Evolutionary conservation across 148 eudicot genomes (phyloP).

Genomic region (Beta vulgaris): DNA sequence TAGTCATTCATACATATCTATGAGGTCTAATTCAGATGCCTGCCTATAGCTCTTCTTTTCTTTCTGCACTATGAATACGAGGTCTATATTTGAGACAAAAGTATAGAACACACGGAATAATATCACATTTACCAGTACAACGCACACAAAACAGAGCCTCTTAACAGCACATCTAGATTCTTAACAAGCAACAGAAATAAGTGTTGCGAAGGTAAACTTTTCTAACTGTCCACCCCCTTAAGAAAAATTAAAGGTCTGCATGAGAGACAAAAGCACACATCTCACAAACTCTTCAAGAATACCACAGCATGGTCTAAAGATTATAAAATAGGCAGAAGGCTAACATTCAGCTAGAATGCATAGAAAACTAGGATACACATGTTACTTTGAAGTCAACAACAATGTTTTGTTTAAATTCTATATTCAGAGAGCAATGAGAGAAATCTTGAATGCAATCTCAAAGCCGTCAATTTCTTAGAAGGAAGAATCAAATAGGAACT

Average conservation of each 20-base stretch:
- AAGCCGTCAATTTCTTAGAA: too few relatives aligned
- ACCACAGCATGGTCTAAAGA: not conserved
- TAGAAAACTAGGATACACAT: not conserved
- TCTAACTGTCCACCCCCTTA: too few relatives aligned
- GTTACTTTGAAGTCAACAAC: not conserved
- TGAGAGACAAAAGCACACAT: too few relatives aligned
- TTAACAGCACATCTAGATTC: not conserved
- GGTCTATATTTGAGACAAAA: too few relatives aligned
- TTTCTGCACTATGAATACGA: too few relatives aligned
- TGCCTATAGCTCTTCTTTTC: not conserved
- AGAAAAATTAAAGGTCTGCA: too few relatives aligned
- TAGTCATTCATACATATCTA: not conserved
- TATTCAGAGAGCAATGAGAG: not conserved
- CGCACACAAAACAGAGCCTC: not conserved
- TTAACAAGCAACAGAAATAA: not conserved
- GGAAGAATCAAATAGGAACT: too few relatives aligned
- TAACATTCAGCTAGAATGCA: not conserved
- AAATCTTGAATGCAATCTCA: too few relatives aligned
- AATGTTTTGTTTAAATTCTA: not conserved
- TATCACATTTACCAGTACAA: too few relatives aligned
- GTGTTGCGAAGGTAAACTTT: not conserved
- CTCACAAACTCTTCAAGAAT: not conserved
- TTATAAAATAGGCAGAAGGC: not conserved
- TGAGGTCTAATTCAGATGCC: not conserved
- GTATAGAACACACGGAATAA: too few relatives aligned